Evolutionary conservation across 2,329 filamentous ascomycete genomes (phyloP).

Genomic region (Nothomitra cinnamomea): DNA sequence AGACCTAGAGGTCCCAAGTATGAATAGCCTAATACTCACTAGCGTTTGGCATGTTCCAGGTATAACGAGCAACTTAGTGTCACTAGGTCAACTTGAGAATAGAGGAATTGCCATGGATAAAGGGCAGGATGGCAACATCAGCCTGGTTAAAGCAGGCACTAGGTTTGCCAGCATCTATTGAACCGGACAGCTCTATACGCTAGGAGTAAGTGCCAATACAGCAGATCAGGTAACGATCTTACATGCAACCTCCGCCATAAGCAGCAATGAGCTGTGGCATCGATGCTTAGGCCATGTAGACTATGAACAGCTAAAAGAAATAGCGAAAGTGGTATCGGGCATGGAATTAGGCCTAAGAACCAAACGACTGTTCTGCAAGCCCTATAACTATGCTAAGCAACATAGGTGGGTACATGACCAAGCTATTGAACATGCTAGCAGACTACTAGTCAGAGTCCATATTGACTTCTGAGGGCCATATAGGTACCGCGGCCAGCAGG

Average conservation of each 20-base stretch:
- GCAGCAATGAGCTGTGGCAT: too few relatives aligned
- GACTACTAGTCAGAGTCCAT: neutral
- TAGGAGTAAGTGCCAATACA: neutral
- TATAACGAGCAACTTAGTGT: too few relatives aligned
- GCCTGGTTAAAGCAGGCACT: too few relatives aligned
- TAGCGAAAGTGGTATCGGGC: neutral
- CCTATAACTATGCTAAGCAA: neutral
- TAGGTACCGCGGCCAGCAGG: neutral
- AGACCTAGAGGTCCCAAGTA: too few relatives aligned
- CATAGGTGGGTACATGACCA: neutral
- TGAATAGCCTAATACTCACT: too few relatives aligned
- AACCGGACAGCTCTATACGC: too few relatives aligned
- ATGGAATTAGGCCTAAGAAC: neutral
- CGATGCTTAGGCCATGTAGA: neutral
- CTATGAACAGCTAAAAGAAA: neutral
- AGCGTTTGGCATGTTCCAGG: too few relatives aligned
- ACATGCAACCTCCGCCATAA: neutral
- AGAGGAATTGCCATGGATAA: too few relatives aligned
- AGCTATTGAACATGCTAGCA: neutral
- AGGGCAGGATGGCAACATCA: too few relatives aligned
- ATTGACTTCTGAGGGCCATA: constrained; percentile 4
- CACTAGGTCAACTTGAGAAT: too few relatives aligned
- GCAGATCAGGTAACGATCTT: neutral
- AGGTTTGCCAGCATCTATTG: too few relatives aligned
- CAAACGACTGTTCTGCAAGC: neutral